These are phyloP conservation scores for Scytalidium sp. DNA, from an alignment of 2,329 filamentous ascomycete genomes.

Conservation along the genomic window DNA sequence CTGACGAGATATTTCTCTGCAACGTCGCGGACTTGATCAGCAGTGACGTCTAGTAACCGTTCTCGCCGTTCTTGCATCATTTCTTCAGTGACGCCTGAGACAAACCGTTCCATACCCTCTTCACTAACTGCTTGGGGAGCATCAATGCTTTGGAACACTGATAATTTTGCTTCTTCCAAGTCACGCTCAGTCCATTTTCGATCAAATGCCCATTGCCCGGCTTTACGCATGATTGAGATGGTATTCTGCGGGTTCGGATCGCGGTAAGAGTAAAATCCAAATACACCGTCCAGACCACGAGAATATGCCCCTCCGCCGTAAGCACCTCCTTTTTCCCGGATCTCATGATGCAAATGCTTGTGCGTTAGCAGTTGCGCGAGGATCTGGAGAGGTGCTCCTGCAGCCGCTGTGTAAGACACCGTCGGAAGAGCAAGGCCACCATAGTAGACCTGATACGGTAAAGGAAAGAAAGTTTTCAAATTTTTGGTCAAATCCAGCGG, in stretches of 20 bases:
- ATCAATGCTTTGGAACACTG: constrained; percentile 88
- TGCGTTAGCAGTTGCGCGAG: constrained; percentile 91
- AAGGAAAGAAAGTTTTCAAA: constrained; percentile 81
- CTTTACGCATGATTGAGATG: constrained; percentile 76
- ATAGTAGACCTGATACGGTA: constrained; percentile 98
- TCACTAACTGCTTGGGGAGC: constrained; percentile 83
- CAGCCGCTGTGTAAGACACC: constrained; percentile 73
- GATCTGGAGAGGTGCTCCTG: constrained; percentile 80
- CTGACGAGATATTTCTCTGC: constrained; percentile 82
- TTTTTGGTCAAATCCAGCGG: constrained; percentile 38
- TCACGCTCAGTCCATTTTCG: constrained; percentile 80
- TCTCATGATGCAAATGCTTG: constrained; percentile 95
- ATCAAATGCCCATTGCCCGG: constrained; percentile 79
- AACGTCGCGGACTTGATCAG: constrained; percentile 73
- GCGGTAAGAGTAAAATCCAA: constrained; percentile 95
- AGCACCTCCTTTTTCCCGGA: constrained; percentile 94
- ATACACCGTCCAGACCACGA: constrained; percentile 75
- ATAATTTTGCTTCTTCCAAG: constrained; percentile 93
- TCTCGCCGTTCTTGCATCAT: constrained; percentile 86
- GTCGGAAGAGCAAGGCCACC: constrained; percentile 80
- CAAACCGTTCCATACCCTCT: constrained; percentile 83
- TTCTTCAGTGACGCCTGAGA: constrained; percentile 79
- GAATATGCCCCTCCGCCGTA: constrained; percentile 92
- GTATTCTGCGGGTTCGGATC: constrained; percentile 94
- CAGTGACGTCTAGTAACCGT: constrained; percentile 80